phyloP scores from a whole-genome alignment of 108 stramenopile genomes.

The Cyclostephanos invisitatus region DNA sequence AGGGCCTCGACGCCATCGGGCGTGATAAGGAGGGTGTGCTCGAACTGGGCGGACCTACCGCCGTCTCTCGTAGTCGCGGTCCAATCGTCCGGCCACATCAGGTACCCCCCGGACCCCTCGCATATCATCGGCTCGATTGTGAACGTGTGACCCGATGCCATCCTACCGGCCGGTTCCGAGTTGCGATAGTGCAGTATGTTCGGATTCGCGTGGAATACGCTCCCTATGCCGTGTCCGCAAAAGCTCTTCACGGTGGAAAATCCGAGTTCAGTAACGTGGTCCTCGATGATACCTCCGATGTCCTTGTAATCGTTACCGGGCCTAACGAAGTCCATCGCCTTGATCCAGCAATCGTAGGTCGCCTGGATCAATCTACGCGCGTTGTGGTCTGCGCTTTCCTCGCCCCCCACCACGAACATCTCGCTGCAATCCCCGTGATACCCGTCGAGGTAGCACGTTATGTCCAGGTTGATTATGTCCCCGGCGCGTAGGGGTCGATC shows the following conservation, averaged over 20 bases:
- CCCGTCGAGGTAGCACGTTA: slow-evolving; percentile 89
- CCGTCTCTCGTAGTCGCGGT: slow-evolving; percentile 87
- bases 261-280: slow-evolving; percentile 60
- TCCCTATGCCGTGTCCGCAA: slow-evolving; percentile 84
- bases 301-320: slow-evolving; percentile 86
- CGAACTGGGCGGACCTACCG: slow-evolving; percentile 83
- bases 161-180: slow-evolving; percentile 82
- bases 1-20: slow-evolving; percentile 82
- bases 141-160: slow-evolving; percentile 93
- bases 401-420: slow-evolving; percentile 92
- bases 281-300: slow-evolving; percentile 91
- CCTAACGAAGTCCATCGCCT: slow-evolving; percentile 64
- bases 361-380: slow-evolving; percentile 72
- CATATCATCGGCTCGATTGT: slow-evolving; percentile 99
- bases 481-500: slow-evolving; percentile 76
- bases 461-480: slow-evolving; percentile 94
- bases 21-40: slow-evolving; percentile 88
- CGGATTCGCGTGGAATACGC: slow-evolving; percentile 90
- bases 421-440: slow-evolving; percentile 96
- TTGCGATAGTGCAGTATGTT: slow-evolving; percentile 95
- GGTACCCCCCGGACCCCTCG: slow-evolving; percentile 62
- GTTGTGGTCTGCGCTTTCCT: slow-evolving; percentile 46
- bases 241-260: slow-evolving; percentile 75
- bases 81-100: slow-evolving; percentile 96
- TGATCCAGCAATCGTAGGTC: slow-evolving; percentile 83